Evolutionary conservation across 208 protist species (phyloP).

Genomic region (Strigomonas culicis): DNA sequence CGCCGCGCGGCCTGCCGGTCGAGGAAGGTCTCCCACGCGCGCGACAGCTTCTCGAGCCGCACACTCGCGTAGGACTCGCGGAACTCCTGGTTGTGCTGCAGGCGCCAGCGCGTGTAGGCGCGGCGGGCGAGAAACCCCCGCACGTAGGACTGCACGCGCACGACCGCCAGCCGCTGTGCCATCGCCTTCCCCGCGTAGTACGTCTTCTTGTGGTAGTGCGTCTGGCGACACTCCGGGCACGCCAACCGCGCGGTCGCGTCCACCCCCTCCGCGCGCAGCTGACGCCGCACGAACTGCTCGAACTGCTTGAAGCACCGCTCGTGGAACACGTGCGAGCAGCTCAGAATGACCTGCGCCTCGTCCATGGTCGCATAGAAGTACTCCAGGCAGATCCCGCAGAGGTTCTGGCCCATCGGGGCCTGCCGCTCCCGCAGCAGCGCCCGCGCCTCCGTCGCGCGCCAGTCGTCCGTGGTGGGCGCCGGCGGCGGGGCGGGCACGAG

Average conservation of each 20-base stretch:
- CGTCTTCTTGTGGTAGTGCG: slow-evolving; percentile 77
- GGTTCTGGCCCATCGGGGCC: slow-evolving; percentile 5
- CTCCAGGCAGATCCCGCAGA: slow-evolving; percentile 80
- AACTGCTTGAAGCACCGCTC: slow-evolving; percentile 80
- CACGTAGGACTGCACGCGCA: slow-evolving; percentile 66
- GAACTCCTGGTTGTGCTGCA: slow-evolving; percentile 50
- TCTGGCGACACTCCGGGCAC: slow-evolving; percentile 77
- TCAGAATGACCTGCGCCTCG: slow-evolving; percentile 77
- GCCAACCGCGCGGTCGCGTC: slow-evolving; percentile 31
- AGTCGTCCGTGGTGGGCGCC: slow-evolving; percentile 63
- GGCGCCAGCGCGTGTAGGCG: slow-evolving; percentile 42
- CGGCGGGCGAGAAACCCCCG: slow-evolving; percentile 61
- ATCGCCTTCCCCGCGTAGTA: slow-evolving; percentile 80
- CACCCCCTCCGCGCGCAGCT: slow-evolving; percentile 35
- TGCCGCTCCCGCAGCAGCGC: slow-evolving; percentile 45
- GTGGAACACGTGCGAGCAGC: slow-evolving; percentile 88
- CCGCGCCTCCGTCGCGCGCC: slow-evolving; percentile 42
- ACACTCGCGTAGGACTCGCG: slow-evolving; percentile 52
- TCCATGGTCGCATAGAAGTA: slow-evolving; percentile 47
- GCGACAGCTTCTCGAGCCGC: slow-evolving; percentile 54
- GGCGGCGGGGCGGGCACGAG: slow-evolving; percentile 67
- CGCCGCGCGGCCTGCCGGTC: slow-evolving; percentile 31
- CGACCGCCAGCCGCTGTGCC: slow-evolving; percentile 70
- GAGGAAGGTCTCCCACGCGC: slow-evolving; percentile 49
- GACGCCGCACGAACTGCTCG: slow-evolving; percentile 60